phyloP scores from a whole-genome alignment of 768 basidiomycete species.

The Saitozyma podzolica region DNA sequence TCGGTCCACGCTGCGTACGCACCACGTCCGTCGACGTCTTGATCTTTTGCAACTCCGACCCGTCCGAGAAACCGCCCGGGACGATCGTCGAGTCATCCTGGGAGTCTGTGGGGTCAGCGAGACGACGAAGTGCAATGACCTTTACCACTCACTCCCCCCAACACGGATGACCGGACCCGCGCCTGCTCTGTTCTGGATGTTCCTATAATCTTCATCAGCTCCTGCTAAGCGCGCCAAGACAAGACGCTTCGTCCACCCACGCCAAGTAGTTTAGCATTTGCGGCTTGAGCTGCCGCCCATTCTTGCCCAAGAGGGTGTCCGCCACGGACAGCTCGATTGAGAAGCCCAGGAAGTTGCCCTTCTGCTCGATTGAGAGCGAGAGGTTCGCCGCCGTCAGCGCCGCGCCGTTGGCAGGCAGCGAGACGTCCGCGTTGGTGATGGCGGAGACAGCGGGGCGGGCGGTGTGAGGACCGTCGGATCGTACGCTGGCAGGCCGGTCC shows the following conservation, averaged over 20 bases:
- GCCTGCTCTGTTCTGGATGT: slow-evolving; percentile 67
- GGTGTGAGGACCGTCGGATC: slow-evolving; percentile 31
- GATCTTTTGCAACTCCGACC: slow-evolving; percentile 60
- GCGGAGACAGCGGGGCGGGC: slow-evolving; percentile 35
- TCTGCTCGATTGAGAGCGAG: slow-evolving; percentile 55
- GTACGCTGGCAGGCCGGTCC: slow-evolving; percentile 35
- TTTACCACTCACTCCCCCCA: slow-evolving; percentile 60
- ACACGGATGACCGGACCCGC: slow-evolving; percentile 64
- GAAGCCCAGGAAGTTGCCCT: slow-evolving; percentile 70
- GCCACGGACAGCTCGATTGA: slow-evolving; percentile 75
- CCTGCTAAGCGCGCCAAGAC: not conserved
- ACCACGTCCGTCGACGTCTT: slow-evolving; percentile 21
- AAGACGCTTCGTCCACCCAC: not conserved
- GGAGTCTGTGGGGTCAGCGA: slow-evolving; percentile 54
- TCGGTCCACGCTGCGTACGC: no score
- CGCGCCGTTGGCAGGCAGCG: slow-evolving; percentile 14
- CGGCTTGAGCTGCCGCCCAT: slow-evolving; percentile 59
- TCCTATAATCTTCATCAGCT: slow-evolving; percentile 30
- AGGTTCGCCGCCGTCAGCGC: slow-evolving; percentile 7
- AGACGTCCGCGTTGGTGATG: slow-evolving; percentile 18
- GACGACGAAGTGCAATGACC: not conserved
- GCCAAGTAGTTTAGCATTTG: slow-evolving; percentile 77
- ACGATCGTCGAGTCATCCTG: slow-evolving; percentile 66
- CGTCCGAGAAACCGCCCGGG: slow-evolving; percentile 58
- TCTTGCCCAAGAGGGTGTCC: slow-evolving; percentile 58